phyloP scores from a whole-genome alignment of 352 stramenopile genomes.

The Pythium plurisporium region DNA sequence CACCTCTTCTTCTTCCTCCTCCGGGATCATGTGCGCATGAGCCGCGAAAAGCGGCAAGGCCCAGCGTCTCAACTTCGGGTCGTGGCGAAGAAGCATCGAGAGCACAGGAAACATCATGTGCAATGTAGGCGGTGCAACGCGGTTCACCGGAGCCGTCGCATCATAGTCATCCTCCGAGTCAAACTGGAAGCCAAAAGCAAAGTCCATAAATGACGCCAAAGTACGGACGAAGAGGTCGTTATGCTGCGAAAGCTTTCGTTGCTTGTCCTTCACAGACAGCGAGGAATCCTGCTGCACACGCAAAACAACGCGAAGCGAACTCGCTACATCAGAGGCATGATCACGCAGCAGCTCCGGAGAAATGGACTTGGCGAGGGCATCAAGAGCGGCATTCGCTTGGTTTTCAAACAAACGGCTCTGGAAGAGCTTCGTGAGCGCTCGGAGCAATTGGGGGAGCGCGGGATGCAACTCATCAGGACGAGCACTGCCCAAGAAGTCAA shows the following conservation, averaged over 20 bases:
- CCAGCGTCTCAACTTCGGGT: conserved; percentile 58
- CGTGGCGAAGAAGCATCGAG: conserved; percentile 43
- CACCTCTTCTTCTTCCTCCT: conserved; percentile 87
- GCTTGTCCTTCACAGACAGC: conserved; percentile 33
- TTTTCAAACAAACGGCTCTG: conserved; percentile 49
- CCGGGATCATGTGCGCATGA: conserved; percentile 81
- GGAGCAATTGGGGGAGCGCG: conserved; percentile 61
- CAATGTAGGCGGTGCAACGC: conserved; percentile 65
- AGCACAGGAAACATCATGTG: conserved; percentile 79
- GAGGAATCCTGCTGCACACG: conserved; percentile 29
- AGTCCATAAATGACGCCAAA: conserved; percentile 61
- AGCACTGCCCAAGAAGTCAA: conserved; percentile 52
- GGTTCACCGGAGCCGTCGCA: conserved; percentile 51
- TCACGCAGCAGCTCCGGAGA: conserved; percentile 54
- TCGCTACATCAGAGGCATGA: conserved; percentile 63
- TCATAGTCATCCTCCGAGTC: conserved; percentile 78
- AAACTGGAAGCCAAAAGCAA: conserved; percentile 81
- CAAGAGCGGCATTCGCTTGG: conserved; percentile 32
- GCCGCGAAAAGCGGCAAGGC: conserved; percentile 68
- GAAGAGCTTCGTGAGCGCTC: conserved; percentile 48
- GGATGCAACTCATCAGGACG: conserved; percentile 71
- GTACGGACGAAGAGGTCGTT: conserved; percentile 54
- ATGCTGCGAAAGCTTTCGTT: conserved; percentile 32
- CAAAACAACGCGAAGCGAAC: conserved; percentile 50
- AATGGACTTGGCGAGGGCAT: conserved; percentile 56